Conservation (phyloP, 2,329 filamentous ascomycete species). For the Aspergillus tanneri region DNA sequence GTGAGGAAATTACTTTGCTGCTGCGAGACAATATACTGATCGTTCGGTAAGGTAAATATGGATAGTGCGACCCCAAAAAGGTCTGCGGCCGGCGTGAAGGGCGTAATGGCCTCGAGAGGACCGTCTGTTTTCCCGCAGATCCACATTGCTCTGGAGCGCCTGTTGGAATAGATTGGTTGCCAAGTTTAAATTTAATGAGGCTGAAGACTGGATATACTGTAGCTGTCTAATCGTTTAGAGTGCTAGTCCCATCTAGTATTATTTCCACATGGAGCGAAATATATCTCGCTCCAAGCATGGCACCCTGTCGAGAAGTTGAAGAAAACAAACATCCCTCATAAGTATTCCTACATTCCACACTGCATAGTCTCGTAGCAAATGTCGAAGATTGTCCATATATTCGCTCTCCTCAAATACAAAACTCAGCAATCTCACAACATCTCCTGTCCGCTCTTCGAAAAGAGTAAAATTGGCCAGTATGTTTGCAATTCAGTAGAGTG, state of each 20-base stretch:
- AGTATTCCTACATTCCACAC: slow-evolving; percentile 18
- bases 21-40: too few species aligned
- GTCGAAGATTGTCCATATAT: slow-evolving; percentile 10
- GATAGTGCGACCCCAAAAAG: too few species aligned
- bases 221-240: too few species aligned
- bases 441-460: slow-evolving; percentile 12
- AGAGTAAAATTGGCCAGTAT: slow-evolving; percentile 12
- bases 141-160: too few species aligned
- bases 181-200: too few species aligned
- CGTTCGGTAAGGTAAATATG: too few species aligned
- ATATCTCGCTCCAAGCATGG: slow-evolving; percentile 11
- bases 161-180: too few species aligned
- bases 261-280: slow-evolving; percentile 12
- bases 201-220: too few species aligned
- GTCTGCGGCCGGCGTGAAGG: too few species aligned
- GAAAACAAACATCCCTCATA: slow-evolving; percentile 16
- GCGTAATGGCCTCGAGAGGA: too few species aligned
- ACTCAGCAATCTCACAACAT: slow-evolving; percentile 14
- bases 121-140: too few species aligned
- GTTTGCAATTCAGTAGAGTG: slow-evolving; percentile 8
- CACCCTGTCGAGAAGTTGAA: slow-evolving; percentile 11
- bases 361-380: slow-evolving; percentile 13
- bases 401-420: slow-evolving; percentile 17
- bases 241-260: background rate
- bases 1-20: too few species aligned